Base-by-base conservation (phyloP, 306 rosid genomes). In the Casuarina cunninghamiana region DNA sequence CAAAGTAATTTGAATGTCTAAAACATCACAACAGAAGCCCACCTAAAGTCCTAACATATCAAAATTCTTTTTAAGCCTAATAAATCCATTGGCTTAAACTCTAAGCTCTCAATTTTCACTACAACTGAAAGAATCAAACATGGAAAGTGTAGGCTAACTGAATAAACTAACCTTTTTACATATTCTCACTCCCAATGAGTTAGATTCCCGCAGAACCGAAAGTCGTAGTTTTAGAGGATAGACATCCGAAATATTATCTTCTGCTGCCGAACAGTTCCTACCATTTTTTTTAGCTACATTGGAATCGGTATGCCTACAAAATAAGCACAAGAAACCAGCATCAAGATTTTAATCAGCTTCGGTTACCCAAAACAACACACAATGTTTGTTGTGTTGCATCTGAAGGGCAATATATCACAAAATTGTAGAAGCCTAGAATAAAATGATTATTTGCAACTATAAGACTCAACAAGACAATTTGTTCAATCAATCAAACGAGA, bases 221-320 rank as follows among this genome's bases (percentile, higher is more conserved):
- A 95, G 94, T 84, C 96, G 86, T 53, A 95, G 97, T 73, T 93
- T 96, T 74, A 95, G 87, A 41, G 99, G 99, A 86, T 95, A 95
- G 76, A 95, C 97, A 84, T 93, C 99, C 8, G 84, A 80, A 80
- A 90, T 93, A 87, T 91, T 92, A 84, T 86, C 88, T 79, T 87
- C 90, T 7, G 90, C 88, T 61, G 92, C 93, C 51, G 91, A 91
- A 81, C 93, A 93, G 50, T 85, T 90, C 85, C 77, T 83, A 72
- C 87, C 87, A 77, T 93, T 89, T 87, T 89, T 95, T 73, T 49
- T 66, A 70, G 90, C 80, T 42, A 71, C 81, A 86, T 90, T 93
- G 11, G 90, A 87, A 83, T 88, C 93, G 79, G 92, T 95, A 72
- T 95, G 98, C 97, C 97, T 95, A 80, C 73, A 81, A 32, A 44